A percentile compares a stretch with the other conserved stretches of the same genome.
phyloP scores from a whole-genome alignment of 495 filamentous ascomycete genomes.

The Podospora pseudopauciseta region DNA sequence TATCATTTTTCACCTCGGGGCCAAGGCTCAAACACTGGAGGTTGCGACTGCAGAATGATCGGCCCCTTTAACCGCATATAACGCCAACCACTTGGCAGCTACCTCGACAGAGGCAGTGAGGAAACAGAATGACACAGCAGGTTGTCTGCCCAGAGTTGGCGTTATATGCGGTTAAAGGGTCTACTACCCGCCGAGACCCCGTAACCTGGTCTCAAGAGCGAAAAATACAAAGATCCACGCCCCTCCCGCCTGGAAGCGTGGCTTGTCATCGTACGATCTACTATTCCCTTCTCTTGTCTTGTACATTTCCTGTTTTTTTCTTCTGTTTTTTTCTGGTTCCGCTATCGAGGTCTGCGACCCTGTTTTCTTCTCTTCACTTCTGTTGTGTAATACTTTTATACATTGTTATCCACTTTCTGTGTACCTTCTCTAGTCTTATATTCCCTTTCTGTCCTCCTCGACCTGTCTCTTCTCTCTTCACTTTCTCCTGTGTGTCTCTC shows the following conservation, averaged over 20 bases:
- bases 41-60: neutral
- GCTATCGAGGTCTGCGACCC: constrained; percentile 7
- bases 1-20: constrained; percentile 5
- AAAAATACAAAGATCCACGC: constrained; percentile 6
- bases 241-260: neutral
- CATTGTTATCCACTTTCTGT: neutral
- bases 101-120: neutral
- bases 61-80: neutral
- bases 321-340: neutral
- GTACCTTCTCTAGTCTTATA: neutral
- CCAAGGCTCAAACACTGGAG: constrained; percentile 11
- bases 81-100: neutral
- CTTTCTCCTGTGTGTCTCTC: neutral
- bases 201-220: neutral
- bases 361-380: neutral
- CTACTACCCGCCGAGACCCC: neutral
- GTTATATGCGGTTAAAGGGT: neutral
- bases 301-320: neutral
- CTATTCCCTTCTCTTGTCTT: neutral
- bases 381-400: constrained; percentile 3
- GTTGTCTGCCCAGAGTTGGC: neutral
- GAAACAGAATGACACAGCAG: neutral
- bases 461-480: neutral
- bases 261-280: constrained; percentile 5
- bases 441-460: neutral